Evolutionary conservation across 768 basidiomycete genomes (phyloP).

Genomic region (Floccularia luteovirens): DNA sequence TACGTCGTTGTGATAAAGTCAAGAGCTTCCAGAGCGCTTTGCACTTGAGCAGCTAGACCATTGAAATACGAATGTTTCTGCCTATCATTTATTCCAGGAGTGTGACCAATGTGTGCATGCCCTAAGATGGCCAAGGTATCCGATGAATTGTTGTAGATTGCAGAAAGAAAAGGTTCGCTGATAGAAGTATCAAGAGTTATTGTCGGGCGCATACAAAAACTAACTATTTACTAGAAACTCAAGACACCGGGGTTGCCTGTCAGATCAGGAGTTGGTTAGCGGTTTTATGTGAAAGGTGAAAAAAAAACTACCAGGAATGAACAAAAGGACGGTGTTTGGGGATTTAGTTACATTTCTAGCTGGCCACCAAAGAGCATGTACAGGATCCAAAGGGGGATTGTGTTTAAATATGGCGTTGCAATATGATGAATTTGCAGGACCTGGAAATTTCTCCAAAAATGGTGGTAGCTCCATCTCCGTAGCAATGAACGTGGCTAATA

Average conservation of each 20-base stretch:
- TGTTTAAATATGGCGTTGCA: constrained; percentile 30
- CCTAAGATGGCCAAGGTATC: constrained; percentile 45
- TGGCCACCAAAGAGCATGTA: constrained; percentile 50
- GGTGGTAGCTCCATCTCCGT: constrained; percentile 25
- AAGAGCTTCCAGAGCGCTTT: constrained; percentile 47
- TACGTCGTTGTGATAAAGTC: constrained; percentile 30
- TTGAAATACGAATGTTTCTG: not conserved
- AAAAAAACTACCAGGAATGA: constrained; percentile 37
- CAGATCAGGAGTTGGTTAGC: no score
- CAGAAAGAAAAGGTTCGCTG: constrained; percentile 44
- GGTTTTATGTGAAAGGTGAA: constrained; percentile 1
- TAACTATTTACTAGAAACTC: constrained; percentile 42
- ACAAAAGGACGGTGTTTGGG: constrained; percentile 30
- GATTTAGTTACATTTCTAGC: constrained; percentile 12
- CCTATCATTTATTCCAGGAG: constrained; percentile 27
- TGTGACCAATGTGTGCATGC: constrained; percentile 61
- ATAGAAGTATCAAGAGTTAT: not conserved
- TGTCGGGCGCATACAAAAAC: not conserved
- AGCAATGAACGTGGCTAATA: no score
- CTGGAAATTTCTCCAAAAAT: constrained; percentile 12
- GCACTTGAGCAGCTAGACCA: constrained; percentile 41
- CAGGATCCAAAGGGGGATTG: constrained; percentile 24
- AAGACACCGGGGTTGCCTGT: constrained; percentile 52
- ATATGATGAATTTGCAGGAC: constrained; percentile 9
- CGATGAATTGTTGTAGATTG: constrained; percentile 30